phyloP scores from a whole-genome alignment of 441 rosid genomes.

The Hypseocharis bilobata region DNA sequence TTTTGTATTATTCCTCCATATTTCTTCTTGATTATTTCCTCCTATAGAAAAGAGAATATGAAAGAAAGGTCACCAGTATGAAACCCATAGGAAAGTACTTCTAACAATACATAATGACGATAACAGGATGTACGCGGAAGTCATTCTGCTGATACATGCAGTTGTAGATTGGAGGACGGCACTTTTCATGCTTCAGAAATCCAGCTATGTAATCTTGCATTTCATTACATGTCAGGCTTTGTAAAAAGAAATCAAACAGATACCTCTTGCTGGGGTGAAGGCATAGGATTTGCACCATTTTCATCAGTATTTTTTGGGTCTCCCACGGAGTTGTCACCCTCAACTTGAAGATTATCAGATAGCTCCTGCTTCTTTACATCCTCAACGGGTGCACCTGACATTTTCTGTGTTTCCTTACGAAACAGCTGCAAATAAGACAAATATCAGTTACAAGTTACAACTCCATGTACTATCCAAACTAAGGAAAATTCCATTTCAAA shows the following conservation, averaged over 20 bases:
- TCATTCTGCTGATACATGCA: neutral
- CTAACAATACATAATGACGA: neutral
- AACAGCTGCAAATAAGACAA: neutral
- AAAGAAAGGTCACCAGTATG: neutral
- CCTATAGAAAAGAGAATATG: conserved; percentile 26
- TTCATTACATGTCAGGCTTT: neutral
- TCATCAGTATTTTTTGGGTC: conserved; percentile 26
- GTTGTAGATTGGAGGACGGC: neutral
- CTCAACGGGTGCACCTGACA: conserved; percentile 27
- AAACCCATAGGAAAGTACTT: neutral
- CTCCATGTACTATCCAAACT: neutral
- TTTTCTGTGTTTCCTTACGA: neutral
- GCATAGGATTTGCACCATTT: conserved; percentile 27
- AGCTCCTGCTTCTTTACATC: conserved; percentile 33
- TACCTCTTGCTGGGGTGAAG: conserved; percentile 42
- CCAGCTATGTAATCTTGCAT: neutral
- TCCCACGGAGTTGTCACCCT: conserved; percentile 15
- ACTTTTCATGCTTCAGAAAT: neutral
- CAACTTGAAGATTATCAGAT: conserved; percentile 20
- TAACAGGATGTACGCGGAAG: neutral
- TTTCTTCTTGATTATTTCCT: conserved; percentile 44
- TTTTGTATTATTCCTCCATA: conserved; percentile 47
- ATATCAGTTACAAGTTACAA: neutral
- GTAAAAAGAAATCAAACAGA: neutral
- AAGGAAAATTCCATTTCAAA: neutral